phyloP scores from a whole-genome alignment of 2,329 filamentous ascomycete species.

The Epichloe bromicola region DNA sequence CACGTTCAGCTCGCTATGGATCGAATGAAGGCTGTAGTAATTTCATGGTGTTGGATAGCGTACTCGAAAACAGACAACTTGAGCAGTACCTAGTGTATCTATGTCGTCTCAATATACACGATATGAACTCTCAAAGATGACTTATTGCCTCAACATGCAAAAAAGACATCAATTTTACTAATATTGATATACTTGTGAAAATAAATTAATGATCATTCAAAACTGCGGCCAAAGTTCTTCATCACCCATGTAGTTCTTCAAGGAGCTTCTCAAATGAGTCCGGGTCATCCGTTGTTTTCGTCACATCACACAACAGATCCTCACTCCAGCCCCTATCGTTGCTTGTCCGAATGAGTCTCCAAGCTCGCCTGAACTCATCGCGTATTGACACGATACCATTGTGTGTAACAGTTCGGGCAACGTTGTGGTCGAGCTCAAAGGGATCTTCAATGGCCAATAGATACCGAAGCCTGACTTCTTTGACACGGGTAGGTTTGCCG shows the following conservation, averaged over 20 bases:
- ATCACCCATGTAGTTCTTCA: slow-evolving; percentile 23
- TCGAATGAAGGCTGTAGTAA: neutral
- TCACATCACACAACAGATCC: slow-evolving; percentile 39
- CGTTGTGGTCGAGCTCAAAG: slow-evolving; percentile 79
- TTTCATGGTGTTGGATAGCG: no score
- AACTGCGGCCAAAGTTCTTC: neutral
- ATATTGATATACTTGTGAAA: no score
- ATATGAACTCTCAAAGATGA: neutral
- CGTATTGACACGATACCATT: slow-evolving; percentile 69
- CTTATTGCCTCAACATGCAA: neutral
- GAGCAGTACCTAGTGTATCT: neutral
- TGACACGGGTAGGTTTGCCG: slow-evolving; percentile 32
- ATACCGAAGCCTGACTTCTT: slow-evolving; percentile 67
- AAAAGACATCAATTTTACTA: no score
- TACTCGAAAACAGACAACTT: neutral
- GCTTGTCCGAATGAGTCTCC: slow-evolving; percentile 50
- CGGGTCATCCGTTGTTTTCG: slow-evolving; percentile 16
- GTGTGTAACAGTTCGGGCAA: slow-evolving; percentile 75
- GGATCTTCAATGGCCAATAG: slow-evolving; percentile 87
- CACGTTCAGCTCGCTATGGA: neutral
- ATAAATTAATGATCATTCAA: neutral
- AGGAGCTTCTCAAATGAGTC: slow-evolving; percentile 16
- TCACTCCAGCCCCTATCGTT: slow-evolving; percentile 31
- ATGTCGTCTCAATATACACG: neutral
- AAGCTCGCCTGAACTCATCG: slow-evolving; percentile 73